Evolutionary conservation across 768 basidiomycete genomes (phyloP).

Genomic region (Hortiboletus flavorubellus): DNA sequence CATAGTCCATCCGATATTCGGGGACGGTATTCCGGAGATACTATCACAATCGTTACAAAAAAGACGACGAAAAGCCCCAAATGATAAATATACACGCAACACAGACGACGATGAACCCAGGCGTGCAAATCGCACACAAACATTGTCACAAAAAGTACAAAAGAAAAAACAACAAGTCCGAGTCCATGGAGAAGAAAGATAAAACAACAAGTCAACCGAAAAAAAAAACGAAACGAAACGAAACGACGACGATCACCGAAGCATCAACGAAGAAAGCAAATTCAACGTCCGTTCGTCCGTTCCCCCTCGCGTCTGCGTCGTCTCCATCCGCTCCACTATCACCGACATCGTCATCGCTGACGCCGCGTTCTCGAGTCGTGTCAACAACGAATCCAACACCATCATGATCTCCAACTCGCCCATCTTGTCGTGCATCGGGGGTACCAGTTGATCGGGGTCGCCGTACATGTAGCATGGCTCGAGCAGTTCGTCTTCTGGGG

Average conservation of each 20-base stretch:
- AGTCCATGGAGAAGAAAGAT: neutral
- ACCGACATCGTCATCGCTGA: slow-evolving; percentile 25
- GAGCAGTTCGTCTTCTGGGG: slow-evolving; percentile 20
- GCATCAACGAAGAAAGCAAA: slow-evolving; percentile 37
- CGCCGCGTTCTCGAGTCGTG: slow-evolving; percentile 74
- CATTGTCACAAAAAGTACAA: neutral
- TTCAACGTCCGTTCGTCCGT: slow-evolving; percentile 50
- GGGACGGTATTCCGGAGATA: no score
- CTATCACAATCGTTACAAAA: neutral
- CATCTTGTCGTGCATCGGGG: slow-evolving; percentile 64
- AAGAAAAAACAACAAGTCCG: neutral
- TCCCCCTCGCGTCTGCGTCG: slow-evolving; percentile 35
- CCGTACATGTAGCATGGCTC: slow-evolving; percentile 45
- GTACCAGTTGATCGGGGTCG: slow-evolving; percentile 62
- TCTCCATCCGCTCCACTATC: slow-evolving; percentile 24
- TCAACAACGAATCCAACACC: slow-evolving; percentile 72
- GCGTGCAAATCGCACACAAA: slow-evolving; percentile 2
- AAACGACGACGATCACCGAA: slow-evolving; percentile 15
- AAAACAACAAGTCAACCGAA: neutral
- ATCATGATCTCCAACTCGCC: slow-evolving; percentile 69
- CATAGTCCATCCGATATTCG: no score
- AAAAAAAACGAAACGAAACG: neutral
- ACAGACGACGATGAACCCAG: neutral
- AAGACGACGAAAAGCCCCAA: neutral
- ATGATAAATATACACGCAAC: neutral